Base-by-base conservation (phyloP, 1,284 basidiomycete species). In the Cystobasidium sp. region DNA sequence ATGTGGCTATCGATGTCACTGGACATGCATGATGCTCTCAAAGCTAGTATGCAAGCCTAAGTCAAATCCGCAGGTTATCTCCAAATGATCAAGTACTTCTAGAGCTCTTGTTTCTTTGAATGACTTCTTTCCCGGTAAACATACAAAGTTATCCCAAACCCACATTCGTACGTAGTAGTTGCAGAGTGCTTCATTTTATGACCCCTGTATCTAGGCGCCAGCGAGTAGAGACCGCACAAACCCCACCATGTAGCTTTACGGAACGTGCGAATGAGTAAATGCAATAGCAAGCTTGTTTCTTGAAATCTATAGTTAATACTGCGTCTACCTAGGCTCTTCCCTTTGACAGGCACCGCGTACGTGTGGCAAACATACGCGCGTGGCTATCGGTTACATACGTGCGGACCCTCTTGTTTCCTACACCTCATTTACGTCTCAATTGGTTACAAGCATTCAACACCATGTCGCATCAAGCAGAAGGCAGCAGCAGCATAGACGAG, bases 401-500 rank as follows among this genome's bases (percentile, higher is more conserved):
- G 31, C 31, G 31, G 31, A 31, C 31, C 31, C 31, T 31, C 31
- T 31, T 31, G 31, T 31, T 2, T 5, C 31, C 5, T 31, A 31
- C 31, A 31, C 31, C 31, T 31, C 31, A 31, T 31, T 31, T 31
- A 31, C 31, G 31, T 31, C 31, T 31, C 31, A 31, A 31, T 31
- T 2, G 31, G 31, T 31, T 31, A 5, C 37, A 64, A 47, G 18
- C 37, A 14, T 8, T 6, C 6, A n/a, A 53, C 14, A 58, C 10
- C 52, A 68, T 68, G 66, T 68, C 66, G 39, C 66, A 58, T 49
- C 64, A 55, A 49, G 47, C 52, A 37, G 52, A 55, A 37, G 49
- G 64, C 47, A 52, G 58, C 61, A 51, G 16, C 47, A 49, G 69
- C 69, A 41, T 64, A 56, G 74, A 75, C 62, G 76, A 77, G 18